Evolutionary conservation across 345 rosid genomes (phyloP).

Genomic region (Syzygium jambos): DNA sequence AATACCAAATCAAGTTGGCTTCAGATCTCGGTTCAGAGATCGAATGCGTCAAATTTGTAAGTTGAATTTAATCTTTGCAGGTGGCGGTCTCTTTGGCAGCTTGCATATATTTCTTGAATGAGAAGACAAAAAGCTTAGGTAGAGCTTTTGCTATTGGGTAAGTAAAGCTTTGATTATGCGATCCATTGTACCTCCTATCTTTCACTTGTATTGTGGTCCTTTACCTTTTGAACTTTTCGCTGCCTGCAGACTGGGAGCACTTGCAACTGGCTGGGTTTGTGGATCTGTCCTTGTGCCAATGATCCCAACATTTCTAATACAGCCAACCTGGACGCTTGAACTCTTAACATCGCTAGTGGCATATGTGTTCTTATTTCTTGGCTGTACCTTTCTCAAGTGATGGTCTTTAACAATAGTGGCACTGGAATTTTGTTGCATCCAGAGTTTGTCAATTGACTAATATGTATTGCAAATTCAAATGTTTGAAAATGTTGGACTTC

Average conservation of each 20-base stretch:
- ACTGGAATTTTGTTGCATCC: neutral
- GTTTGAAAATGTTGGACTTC: neutral
- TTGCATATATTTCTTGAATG: constrained; percentile 85
- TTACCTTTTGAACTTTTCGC: neutral
- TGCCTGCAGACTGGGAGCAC: constrained; percentile 63
- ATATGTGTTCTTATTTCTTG: constrained; percentile 70
- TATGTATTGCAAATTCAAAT: neutral
- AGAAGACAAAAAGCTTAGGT: constrained; percentile 86
- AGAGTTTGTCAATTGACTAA: neutral
- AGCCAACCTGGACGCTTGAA: constrained; percentile 95
- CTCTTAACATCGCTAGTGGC: constrained; percentile 83
- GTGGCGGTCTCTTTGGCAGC: constrained; percentile 95
- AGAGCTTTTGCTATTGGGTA: constrained; percentile 79
- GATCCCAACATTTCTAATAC: constrained; percentile 59
- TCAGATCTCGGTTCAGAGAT: neutral
- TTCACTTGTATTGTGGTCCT: neutral
- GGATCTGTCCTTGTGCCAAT: constrained; percentile 77
- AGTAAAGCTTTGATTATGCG: neutral
- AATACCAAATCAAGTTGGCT: neutral
- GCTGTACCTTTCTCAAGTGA: constrained; percentile 85
- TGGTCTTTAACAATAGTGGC: neutral
- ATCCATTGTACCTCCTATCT: neutral
- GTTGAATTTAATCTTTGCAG: constrained; percentile 17
- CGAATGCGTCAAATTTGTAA: neutral
- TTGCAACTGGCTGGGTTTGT: constrained; percentile 73